Evolutionary conservation across 495 filamentous ascomycete species (phyloP), one percentile per base, ranked within the genome.

Genomic region (Articulospora tetracladia): DNA sequence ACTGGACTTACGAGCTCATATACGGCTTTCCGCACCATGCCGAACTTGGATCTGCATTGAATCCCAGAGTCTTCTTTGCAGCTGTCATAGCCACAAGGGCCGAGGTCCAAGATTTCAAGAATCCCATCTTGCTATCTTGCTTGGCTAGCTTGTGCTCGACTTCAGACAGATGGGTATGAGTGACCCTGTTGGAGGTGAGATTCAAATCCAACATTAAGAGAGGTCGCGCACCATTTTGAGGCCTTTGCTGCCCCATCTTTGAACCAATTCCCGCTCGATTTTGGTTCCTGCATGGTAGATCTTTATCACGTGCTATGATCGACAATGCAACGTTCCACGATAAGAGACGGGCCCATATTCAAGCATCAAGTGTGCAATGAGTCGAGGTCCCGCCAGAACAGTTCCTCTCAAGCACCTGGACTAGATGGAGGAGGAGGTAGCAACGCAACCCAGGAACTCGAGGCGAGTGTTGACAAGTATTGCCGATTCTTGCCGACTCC

Each of bases 21-120:
- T 67, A 67, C 17, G 61, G 50, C 36, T 67, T 67, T 27, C 65
- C 65, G 47, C 65, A 67, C 65, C 65, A 67, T 24, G 53, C 52
- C 13, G 61, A 44, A 53, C 53, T 50, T 27, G 55, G 34, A 27
- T 58, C 49, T 24, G 55, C 50, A 53, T 62, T 64, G 39, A 59
- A 67, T 17, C 30, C 59, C 11, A 27, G 24, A 10, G 23, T 22
- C 10, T 39, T 19, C 22, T 55, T 55, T 23, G 28, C 53, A 39
- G 25, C 20, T 11, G 41, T 15, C 3, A 39, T n/a, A 19, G 32
- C 19, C 15, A 19, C n/a, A 6, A 55, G 28, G 22, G 53, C 22
- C 23, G 32, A 32, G 7, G 11, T 39, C 53, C 28, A 23, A 1
- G 53, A 39, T 30, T 19, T 32, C 7, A 36, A 30, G 11, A 19